A percentile compares a stretch with the other conserved stretches of the same genome.
Evolutionary conservation across 1,284 basidiomycete species (phyloP).

Genomic region (Moesziomyces sp.): DNA sequence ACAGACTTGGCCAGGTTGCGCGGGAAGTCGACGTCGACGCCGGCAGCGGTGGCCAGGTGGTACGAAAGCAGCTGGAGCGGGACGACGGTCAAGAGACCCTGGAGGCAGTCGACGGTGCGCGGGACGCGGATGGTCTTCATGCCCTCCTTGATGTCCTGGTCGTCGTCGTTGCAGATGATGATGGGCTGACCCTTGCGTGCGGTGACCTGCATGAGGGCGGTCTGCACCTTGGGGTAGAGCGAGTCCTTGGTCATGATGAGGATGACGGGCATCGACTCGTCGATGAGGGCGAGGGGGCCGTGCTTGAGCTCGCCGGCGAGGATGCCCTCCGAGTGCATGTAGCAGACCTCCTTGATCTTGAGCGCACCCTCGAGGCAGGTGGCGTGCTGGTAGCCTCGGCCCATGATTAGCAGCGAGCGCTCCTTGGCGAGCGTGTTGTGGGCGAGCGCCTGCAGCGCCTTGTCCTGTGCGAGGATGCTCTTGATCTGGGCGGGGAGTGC

Average conservation of each 20-base stretch:
- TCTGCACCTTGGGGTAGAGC: slow-evolving; percentile 97
- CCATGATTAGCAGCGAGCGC: slow-evolving; percentile 94
- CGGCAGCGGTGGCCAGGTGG: slow-evolving; percentile 93
- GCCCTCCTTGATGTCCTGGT: slow-evolving; percentile 78
- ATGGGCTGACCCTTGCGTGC: slow-evolving; percentile 94
- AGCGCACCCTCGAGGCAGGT: slow-evolving; percentile 97
- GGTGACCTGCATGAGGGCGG: slow-evolving; percentile 93
- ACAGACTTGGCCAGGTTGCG: slow-evolving; percentile 80
- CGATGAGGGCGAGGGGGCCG: slow-evolving; percentile 94
- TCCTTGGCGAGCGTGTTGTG: slow-evolving; percentile 80
- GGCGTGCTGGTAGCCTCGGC: slow-evolving; percentile 95
- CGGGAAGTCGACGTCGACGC: slow-evolving; percentile 98
- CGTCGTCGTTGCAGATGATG: slow-evolving; percentile 94
- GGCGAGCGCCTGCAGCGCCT: slow-evolving; percentile 82
- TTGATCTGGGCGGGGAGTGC: slow-evolving; percentile 90
- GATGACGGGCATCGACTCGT: slow-evolving; percentile 86
- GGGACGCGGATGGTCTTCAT: slow-evolving; percentile 82
- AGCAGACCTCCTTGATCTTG: slow-evolving; percentile 97
- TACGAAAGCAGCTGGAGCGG: slow-evolving; percentile 96
- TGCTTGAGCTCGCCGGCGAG: slow-evolving; percentile 99
- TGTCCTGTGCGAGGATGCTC: slow-evolving; percentile 84
- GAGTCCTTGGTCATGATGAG: slow-evolving; percentile 99
- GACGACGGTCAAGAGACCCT: slow-evolving; percentile 96
- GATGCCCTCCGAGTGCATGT: slow-evolving; percentile 74
- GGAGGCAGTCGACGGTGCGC: slow-evolving; percentile 90